Conservation (phyloP, 2,329 filamentous ascomycete genomes). For the Emergomyces orientalis region DNA sequence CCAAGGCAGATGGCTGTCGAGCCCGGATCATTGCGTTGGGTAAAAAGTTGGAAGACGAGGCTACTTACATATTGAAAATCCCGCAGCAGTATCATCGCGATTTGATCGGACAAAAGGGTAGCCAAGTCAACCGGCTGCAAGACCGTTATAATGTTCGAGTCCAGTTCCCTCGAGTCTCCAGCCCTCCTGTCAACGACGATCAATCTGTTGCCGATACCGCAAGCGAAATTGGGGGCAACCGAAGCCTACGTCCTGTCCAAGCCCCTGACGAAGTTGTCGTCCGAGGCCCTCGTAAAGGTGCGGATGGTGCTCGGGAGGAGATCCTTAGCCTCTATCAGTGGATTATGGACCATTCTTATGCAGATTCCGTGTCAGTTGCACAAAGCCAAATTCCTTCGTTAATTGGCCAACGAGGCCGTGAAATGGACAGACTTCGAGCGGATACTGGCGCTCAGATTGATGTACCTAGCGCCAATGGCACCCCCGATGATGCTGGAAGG, state of each 20-base stretch:
- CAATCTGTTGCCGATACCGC: constrained; percentile 58
- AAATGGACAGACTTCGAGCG: constrained; percentile 81
- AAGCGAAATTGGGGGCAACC: constrained; percentile 53
- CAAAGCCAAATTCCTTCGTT: constrained; percentile 88
- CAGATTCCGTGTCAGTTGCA: constrained; percentile 70
- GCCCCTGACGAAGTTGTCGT: constrained; percentile 80
- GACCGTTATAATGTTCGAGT: constrained; percentile 89
- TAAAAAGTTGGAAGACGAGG: constrained; percentile 82
- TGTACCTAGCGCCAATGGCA: constrained; percentile 71
- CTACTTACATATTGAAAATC: constrained; percentile 77
- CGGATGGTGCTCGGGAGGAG: constrained; percentile 85
- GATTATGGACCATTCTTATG: constrained; percentile 76
- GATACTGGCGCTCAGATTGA: constrained; percentile 83
- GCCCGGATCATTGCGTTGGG: constrained; percentile 68
- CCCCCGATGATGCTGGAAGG: constrained; percentile 52
- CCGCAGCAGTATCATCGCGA: constrained; percentile 90
- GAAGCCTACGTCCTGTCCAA: constrained; percentile 60
- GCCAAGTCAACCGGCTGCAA: constrained; percentile 84
- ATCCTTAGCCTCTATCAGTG: constrained; percentile 82
- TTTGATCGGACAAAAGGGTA: constrained; percentile 79
- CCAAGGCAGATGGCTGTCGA: constrained; percentile 82
- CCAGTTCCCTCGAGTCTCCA: constrained; percentile 71
- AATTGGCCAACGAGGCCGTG: constrained; percentile 81
- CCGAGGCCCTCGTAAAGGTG: constrained; percentile 84
- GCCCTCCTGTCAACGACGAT: constrained; percentile 50